phyloP scores from a whole-genome alignment of 2,329 filamentous ascomycete species.

The Venturia carpophila region DNA sequence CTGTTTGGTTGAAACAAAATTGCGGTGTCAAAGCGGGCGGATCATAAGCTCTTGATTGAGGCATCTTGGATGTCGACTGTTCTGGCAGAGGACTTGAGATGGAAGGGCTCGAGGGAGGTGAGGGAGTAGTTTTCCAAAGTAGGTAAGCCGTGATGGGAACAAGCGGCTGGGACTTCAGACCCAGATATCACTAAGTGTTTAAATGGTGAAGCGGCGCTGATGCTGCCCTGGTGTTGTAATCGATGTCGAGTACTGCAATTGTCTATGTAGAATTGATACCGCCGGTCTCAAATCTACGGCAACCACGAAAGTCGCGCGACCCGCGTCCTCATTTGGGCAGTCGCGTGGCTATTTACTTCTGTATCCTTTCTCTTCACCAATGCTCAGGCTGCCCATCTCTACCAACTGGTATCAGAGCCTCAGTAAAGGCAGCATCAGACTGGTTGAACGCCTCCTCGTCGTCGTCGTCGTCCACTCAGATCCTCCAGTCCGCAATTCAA shows the following conservation, averaged over 20 bases:
- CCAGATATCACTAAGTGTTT: background rate
- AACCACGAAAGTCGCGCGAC: background rate
- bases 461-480: background rate
- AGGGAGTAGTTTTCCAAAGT: slow-evolving; percentile 20
- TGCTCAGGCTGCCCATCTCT: background rate
- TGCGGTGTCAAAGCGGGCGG: slow-evolving; percentile 38
- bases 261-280: background rate
- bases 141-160: slow-evolving; percentile 19
- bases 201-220: background rate
- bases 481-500: background rate
- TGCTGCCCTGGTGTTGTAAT: background rate
- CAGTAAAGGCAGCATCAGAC: background rate
- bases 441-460: background rate
- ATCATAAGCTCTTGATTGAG: slow-evolving; percentile 37
- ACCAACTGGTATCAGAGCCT: background rate
- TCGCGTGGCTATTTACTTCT: background rate
- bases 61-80: slow-evolving; percentile 17
- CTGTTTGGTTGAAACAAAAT: slow-evolving; percentile 46
- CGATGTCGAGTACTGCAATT: background rate
- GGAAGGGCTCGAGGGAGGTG: slow-evolving; percentile 14
- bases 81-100: slow-evolving; percentile 19
- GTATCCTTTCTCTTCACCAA: background rate
- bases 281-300: background rate
- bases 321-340: background rate
- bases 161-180: background rate